Base-by-base conservation (phyloP, 345 rosid species). In the Gossypium thurberi region DNA sequence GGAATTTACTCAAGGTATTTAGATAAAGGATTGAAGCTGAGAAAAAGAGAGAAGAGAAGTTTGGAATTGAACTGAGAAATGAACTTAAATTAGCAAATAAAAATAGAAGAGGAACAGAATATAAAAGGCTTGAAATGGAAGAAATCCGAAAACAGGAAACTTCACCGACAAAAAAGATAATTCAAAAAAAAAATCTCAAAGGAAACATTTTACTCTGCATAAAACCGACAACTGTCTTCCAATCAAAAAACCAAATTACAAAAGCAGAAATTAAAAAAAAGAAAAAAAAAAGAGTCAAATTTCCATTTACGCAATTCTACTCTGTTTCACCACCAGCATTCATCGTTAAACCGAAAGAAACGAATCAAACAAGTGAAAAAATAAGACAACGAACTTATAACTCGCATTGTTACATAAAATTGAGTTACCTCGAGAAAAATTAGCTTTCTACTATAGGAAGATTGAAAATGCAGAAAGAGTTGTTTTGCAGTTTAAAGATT, bases 401-500 rank as follows among this genome's bases (percentile, higher is more conserved):
- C 13, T 12, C 33, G 23, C 40, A 46, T 23, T 62, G 23, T 13
- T 20, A 65, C 20, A 44, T 5, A 37, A 42, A 75, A 70, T 47
- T 61, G n/a, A 65, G 86, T 78, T 78, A 85, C 87, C 85, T 59
- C 75, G 21, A 77, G 52, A 78, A 86, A 33, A 86, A 81, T 87
- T 76, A 76, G 81, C 69, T 78, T 67, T n/a, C 69, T 25, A 51
- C 44, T 20, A 57, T 33, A n/a, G 26, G 6, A 21, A 10, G 12
- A 61, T 48, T 25, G 48, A 53, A 65, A 37, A 42, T 10, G 64
- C 8, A 56, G 10, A 50, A n/a, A n/a, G 10, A 23, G 37, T 53
- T 52, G 25, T 8, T 55, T 51, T 17, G 43, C 20, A 68, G 69
- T 73, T 62, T 3, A 13, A 65, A 50, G 62, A 65, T 20, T 59